Percentiles rank a stretch among this genome's conserved stretches.
Evolutionary conservation across 2,329 filamentous ascomycete species (phyloP).

Genomic region (Monosporascus sp.): DNA sequence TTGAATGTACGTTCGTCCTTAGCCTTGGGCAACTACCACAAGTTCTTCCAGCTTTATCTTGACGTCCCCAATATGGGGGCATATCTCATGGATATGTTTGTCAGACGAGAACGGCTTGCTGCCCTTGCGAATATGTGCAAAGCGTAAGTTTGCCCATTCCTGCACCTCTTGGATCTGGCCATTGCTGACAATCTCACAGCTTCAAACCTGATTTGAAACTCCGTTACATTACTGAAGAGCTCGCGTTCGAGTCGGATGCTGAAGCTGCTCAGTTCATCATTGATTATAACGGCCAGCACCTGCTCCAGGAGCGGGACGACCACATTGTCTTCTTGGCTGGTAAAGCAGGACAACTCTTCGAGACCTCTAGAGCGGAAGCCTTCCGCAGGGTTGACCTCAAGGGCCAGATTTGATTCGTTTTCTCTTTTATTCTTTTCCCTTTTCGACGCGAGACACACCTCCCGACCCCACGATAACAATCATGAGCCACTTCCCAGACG

Average conservation of each 20-base stretch:
- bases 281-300: slow-evolving; percentile 68
- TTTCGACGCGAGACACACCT: slow-evolving; percentile 5
- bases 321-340: slow-evolving; percentile 68
- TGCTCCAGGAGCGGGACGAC: slow-evolving; percentile 73
- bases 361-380: slow-evolving; percentile 65
- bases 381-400: slow-evolving; percentile 94
- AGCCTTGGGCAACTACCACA: slow-evolving; percentile 93
- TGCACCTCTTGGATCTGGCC: background rate
- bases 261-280: slow-evolving; percentile 89
- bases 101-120: slow-evolving; percentile 84
- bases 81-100: slow-evolving; percentile 99
- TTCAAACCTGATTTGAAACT: slow-evolving; percentile 89
- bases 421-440: slow-evolving; percentile 12
- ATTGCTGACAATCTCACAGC: slow-evolving; percentile 53
- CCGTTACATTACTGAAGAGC: slow-evolving; percentile 89
- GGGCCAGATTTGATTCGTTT: slow-evolving; percentile 72
- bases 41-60: slow-evolving; percentile 93
- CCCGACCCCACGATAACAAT: background rate
- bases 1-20: slow-evolving; percentile 85
- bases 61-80: slow-evolving; percentile 95
- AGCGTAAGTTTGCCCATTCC: slow-evolving; percentile 63
- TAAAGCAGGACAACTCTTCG: slow-evolving; percentile 70
- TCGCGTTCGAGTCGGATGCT: slow-evolving; percentile 89
- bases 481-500: background rate
- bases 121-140: slow-evolving; percentile 90